These are phyloP conservation scores for Crithidia brevicula DNA, from an alignment of 208 protist species.

Conservation along the genomic window DNA sequence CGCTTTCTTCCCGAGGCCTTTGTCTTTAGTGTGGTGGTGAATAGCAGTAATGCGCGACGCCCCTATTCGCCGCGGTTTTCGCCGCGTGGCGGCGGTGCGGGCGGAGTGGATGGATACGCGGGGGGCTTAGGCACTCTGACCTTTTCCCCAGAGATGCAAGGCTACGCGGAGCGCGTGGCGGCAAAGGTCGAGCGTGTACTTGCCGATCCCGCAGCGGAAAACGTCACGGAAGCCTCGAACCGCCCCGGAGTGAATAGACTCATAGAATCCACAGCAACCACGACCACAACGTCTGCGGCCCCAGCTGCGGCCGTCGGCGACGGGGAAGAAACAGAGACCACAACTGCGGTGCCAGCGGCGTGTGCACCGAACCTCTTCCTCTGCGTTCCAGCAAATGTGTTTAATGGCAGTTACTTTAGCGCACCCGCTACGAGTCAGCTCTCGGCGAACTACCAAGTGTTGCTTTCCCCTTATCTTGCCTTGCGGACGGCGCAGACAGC, in stretches of 20 bases:
- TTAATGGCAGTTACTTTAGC: conserved; percentile 12
- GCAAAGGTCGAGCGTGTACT: conserved; percentile 18
- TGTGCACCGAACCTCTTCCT: conserved; percentile 1
- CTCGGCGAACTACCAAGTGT: conserved; percentile 20
- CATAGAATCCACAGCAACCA: too few relatives aligned
- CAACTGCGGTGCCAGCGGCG: not conserved
- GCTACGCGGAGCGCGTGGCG: conserved; percentile 1
- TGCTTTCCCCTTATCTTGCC: conserved; percentile 16
- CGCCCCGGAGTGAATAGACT: not conserved
- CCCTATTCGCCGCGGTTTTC: not conserved
- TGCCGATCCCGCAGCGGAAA: conserved; percentile 3
- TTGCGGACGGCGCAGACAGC: conserved; percentile 1
- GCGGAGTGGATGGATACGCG: too few relatives aligned
- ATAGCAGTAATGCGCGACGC: not conserved
- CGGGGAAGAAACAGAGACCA: not conserved
- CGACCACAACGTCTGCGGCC: not conserved
- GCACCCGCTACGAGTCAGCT: not conserved
- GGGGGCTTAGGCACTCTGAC: too few relatives aligned
- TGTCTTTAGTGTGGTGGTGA: conserved; percentile 26
- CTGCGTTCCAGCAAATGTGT: conserved; percentile 9
- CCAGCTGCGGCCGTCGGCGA: not conserved
- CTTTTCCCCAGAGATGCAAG: not conserved
- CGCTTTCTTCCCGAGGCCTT: conserved; percentile 9
- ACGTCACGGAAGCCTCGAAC: not conserved
- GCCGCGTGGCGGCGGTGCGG: too few relatives aligned